Evolutionary conservation across 345 rosid species (phyloP).

Genomic region (Aurinia saxatilis): DNA sequence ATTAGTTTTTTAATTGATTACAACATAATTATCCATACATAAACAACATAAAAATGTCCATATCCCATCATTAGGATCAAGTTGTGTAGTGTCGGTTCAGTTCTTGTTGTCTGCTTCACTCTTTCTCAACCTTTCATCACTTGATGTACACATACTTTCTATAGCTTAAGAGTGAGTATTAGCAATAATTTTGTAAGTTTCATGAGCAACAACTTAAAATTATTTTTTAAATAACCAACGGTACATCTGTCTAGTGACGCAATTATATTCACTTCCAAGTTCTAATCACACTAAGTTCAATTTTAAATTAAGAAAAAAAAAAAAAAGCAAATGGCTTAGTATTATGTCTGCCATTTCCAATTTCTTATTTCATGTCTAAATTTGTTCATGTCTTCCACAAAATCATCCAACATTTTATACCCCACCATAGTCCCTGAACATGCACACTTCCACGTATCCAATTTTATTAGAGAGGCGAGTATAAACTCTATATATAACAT

Average conservation of each 20-base stretch:
- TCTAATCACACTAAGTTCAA: constrained; percentile 13
- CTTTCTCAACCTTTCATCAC: neutral
- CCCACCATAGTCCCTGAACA: constrained; percentile 30
- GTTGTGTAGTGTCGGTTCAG: constrained; percentile 21
- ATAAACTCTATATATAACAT: constrained; percentile 18
- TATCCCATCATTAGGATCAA: constrained; percentile 13
- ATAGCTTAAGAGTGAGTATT: constrained; percentile 2
- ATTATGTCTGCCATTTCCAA: constrained; percentile 34
- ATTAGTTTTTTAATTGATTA: constrained; percentile 15
- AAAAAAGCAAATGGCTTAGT: constrained; percentile 9
- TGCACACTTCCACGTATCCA: constrained; percentile 30
- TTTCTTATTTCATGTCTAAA: constrained; percentile 12
- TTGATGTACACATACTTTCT: no score
- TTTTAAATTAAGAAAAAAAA: neutral
- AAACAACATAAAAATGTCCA: constrained; percentile 16
- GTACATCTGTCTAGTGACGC: constrained; percentile 24
- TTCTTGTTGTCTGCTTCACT: constrained; percentile 16
- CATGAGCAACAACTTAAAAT: constrained; percentile 9
- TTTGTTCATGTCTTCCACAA: constrained; percentile 27
- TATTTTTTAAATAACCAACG: neutral
- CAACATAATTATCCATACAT: constrained; percentile 16
- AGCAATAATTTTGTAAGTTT: constrained; percentile 24
- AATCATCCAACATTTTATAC: constrained; percentile 19
- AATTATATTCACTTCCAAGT: constrained; percentile 13
- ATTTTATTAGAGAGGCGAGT: neutral